Base-by-base conservation (phyloP, 768 basidiomycete genomes). In the Panaeolus cyanescens region DNA sequence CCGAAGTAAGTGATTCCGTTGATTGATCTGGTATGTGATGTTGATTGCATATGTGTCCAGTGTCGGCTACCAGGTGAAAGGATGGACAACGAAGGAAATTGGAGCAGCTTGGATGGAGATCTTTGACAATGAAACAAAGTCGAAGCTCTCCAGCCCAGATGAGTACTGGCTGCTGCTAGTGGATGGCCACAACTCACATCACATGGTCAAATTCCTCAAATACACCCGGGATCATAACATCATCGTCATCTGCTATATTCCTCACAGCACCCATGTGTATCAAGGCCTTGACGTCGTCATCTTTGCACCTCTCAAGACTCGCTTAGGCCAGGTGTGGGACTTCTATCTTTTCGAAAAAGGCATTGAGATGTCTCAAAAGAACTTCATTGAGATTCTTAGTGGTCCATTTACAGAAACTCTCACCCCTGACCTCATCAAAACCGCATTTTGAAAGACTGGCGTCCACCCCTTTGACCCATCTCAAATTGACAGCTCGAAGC, bases 131-230 rank as follows among this genome's bases (percentile, higher is more conserved):
- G 64, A 73, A 36, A 84, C 80, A 17, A 50, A 64, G 9, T 68
- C 62, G 10, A 80, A 81, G 60, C n/a, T n/a, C n/a, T 74, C 73
- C 5, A 59, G 58, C 12, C 45, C 45, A 25, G 73, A 75, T 3
- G 40, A 62, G 5, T 53, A 64, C 10, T 61, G 68, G 0, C 60
- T 81, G 0, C 77, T 85, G 9, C 62, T 79, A 10, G 71, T 84
- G 10, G 79, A 84, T 70, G 78, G 83, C 0, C 83, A 85, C 58
- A 75, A 69, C 55, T 82, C 78, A 0, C 82, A 84, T 59, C 78
- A 74, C 59, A 76, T 73, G 3, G 53, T 58, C 4, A 68, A 58
- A 5, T 79, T 83, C 59, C 74, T 85, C 17, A 58, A 71, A 10
- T 78, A 78, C 68, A 77, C 78, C 0, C 56, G 64, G 1, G 54